These are phyloP conservation scores for Endogone sp. DNA, from an alignment of 192 early-diverging fungal genomes.

Conservation along the genomic window DNA sequence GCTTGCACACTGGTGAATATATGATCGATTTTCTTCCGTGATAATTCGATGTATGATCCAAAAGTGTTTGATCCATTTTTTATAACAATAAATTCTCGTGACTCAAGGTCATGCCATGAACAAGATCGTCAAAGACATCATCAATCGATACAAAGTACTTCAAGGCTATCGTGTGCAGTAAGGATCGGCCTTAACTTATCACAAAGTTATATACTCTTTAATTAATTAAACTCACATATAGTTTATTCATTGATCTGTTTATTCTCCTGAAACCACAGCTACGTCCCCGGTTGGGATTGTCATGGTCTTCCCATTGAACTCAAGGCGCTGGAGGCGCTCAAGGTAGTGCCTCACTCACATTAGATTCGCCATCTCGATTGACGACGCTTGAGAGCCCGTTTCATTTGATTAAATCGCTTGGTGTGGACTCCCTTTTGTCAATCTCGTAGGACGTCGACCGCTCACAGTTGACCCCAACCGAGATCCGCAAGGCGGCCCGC, in stretches of 20 bases:
- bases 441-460: conserved; percentile 11
- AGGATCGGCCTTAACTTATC: conserved; percentile 4
- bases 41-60: too few species aligned
- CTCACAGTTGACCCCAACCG: conserved; percentile 30
- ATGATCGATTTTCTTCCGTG: too few species aligned
- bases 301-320: conserved; percentile 81
- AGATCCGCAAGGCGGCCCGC: conserved; percentile 53
- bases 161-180: conserved; percentile 67
- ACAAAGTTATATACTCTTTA: background rate
- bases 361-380: too few species aligned
- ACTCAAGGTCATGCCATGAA: conserved; percentile 76
- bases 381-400: too few species aligned
- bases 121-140: conserved; percentile 78
- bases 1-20: conserved; percentile 55
- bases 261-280: too few species aligned
- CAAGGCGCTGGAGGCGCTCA: conserved; percentile 64
- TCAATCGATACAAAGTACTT: conserved; percentile 69
- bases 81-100: too few species aligned
- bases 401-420: background rate
- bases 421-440: background rate
- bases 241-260: too few species aligned
- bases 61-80: background rate
- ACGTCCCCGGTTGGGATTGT: conserved; percentile 77
- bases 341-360: conserved; percentile 20
- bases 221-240: too few species aligned